phyloP scores from a whole-genome alignment of 2,329 filamentous ascomycete genomes.

The Trichoderma sp. region DNA sequence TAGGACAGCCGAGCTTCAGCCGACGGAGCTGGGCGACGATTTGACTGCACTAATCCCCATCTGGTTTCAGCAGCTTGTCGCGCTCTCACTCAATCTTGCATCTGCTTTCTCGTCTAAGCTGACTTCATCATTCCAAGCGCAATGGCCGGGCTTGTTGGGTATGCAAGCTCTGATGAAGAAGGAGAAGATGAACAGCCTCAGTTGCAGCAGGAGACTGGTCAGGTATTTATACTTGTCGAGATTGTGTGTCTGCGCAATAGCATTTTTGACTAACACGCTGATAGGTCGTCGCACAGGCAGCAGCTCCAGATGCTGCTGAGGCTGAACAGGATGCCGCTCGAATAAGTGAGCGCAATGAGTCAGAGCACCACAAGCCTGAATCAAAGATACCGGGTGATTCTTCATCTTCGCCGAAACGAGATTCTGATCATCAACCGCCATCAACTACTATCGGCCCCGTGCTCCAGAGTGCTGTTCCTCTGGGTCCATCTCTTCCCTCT shows the following conservation, averaged over 20 bases:
- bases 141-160: constrained; percentile 54
- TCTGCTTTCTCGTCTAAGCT: neutral
- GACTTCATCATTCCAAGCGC: neutral
- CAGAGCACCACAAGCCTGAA: neutral
- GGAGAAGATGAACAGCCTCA: constrained; percentile 39
- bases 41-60: constrained; percentile 12
- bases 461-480: constrained; percentile 39
- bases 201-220: neutral
- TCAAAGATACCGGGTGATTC: neutral
- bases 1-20: constrained; percentile 19
- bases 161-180: constrained; percentile 58
- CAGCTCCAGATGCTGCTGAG: constrained; percentile 14
- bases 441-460: constrained; percentile 37
- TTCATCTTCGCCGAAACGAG: neutral
- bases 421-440: constrained; percentile 13
- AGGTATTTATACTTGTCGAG: constrained; percentile 7
- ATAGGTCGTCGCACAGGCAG: constrained; percentile 18
- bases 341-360: neutral
- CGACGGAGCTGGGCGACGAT: neutral
- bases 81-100: constrained; percentile 8
- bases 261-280: constrained; percentile 18
- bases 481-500: constrained; percentile 48
- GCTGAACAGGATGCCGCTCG: neutral
- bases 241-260: neutral
- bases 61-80: constrained; percentile 21